Percentiles rank a stretch among this genome's conserved stretches.
phyloP scores from a whole-genome alignment of 2,329 filamentous ascomycete genomes.

The Aschersonia sp. region DNA sequence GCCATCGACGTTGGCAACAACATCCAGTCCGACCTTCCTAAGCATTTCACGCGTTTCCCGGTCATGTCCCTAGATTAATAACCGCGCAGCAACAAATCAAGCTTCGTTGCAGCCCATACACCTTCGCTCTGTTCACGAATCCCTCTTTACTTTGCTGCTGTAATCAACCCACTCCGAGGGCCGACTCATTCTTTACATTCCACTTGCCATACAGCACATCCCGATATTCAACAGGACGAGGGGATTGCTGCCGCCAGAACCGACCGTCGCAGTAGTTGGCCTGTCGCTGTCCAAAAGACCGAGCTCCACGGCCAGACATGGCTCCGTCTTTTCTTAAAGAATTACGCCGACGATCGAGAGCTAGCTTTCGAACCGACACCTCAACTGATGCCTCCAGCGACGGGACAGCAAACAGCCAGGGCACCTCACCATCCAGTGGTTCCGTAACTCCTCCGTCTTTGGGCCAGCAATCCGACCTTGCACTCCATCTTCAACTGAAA shows the following conservation, averaged over 20 bases:
- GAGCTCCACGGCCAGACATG: constrained; percentile 24
- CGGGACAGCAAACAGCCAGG: constrained; percentile 36
- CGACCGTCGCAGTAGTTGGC: neutral
- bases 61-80: no score
- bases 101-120: neutral
- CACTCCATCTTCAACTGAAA: constrained; percentile 46
- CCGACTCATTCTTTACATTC: neutral
- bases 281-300: neutral
- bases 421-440: constrained; percentile 50
- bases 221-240: neutral
- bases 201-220: neutral
- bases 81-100: neutral
- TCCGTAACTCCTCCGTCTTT: constrained; percentile 65
- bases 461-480: constrained; percentile 49
- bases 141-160: neutral
- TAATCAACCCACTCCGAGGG: neutral
- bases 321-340: constrained; percentile 58
- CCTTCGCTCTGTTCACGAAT: neutral
- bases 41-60: no score
- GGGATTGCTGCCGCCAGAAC: neutral
- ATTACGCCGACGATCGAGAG: constrained; percentile 61
- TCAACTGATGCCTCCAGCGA: constrained; percentile 49
- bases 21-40: neutral
- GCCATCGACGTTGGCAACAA: neutral
- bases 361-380: constrained; percentile 54